phyloP scores from a whole-genome alignment of 2,329 filamentous ascomycete genomes.

The Cladophialophora chaetospira region DNA sequence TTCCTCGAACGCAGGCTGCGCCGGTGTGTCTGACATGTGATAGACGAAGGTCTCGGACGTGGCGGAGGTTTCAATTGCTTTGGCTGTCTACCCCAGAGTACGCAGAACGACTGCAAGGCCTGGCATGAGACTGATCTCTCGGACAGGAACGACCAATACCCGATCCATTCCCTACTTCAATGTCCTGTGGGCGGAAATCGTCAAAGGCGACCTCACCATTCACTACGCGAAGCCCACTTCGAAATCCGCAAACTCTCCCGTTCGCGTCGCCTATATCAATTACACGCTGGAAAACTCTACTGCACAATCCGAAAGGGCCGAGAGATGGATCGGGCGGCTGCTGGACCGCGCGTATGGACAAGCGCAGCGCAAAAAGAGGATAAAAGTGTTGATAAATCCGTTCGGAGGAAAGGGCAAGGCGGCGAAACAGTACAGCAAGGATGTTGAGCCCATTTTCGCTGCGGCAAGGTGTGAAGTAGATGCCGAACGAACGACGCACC shows the following conservation, averaged over 20 bases:
- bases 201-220: slow-evolving; percentile 64
- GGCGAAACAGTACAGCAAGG: slow-evolving; percentile 68
- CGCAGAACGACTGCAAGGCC: slow-evolving; percentile 18
- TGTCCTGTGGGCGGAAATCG: slow-evolving; percentile 76
- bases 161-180: slow-evolving; percentile 75
- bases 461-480: slow-evolving; percentile 78
- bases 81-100: slow-evolving; percentile 57
- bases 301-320: slow-evolving; percentile 45
- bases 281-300: slow-evolving; percentile 61
- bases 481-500: slow-evolving; percentile 68
- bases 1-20: not conserved
- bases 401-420: slow-evolving; percentile 82
- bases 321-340: slow-evolving; percentile 64
- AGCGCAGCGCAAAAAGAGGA: slow-evolving; percentile 69
- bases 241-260: slow-evolving; percentile 51
- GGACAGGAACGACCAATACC: slow-evolving; percentile 51
- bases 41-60: slow-evolving; percentile 27
- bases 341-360: slow-evolving; percentile 70
- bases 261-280: slow-evolving; percentile 63
- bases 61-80: slow-evolving; percentile 53
- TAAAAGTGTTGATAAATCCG: slow-evolving; percentile 89
- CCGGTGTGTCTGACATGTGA: slow-evolving; percentile 11
- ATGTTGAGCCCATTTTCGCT: slow-evolving; percentile 79
- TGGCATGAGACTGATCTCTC: slow-evolving; percentile 1
- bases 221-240: slow-evolving; percentile 67